Conservation (phyloP, 164 flowering plant species). For the Aristolochia fimbriata region DNA sequence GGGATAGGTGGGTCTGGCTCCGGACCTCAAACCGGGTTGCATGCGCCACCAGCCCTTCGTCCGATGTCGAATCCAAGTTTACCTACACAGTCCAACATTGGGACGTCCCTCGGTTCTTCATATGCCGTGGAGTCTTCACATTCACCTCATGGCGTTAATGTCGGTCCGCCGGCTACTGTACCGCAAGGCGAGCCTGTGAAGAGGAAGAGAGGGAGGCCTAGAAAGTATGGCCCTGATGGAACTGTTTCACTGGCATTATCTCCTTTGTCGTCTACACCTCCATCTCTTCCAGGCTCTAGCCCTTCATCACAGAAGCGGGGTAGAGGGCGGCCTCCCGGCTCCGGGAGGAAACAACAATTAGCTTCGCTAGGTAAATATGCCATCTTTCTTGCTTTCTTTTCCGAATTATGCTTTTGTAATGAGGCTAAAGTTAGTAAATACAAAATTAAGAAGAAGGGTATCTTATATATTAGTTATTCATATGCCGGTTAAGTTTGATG, state of each 20-base stretch:
- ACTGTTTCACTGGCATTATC: constrained; percentile 51
- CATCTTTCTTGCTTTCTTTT: background rate
- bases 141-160: constrained; percentile 38
- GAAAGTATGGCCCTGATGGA: constrained; percentile 81
- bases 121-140: constrained; percentile 39
- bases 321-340: constrained; percentile 91
- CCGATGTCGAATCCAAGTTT: constrained; percentile 29
- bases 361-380: constrained; percentile 55
- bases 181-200: constrained; percentile 37
- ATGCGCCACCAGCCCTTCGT: constrained; percentile 34
- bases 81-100: constrained; percentile 36
- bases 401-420: no score
- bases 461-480: no score
- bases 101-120: constrained; percentile 34
- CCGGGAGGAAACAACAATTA: constrained; percentile 72
- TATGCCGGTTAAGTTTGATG: no score
- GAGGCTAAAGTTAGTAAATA: no score
- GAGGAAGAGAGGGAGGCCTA: constrained; percentile 83
- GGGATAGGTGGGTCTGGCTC: constrained; percentile 41
- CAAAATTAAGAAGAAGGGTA: no score
- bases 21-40: constrained; percentile 16
- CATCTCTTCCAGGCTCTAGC: constrained; percentile 8
- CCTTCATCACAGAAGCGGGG: constrained; percentile 53
- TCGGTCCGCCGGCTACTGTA: constrained; percentile 24
- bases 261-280: constrained; percentile 29